A percentile compares a stretch with the other conserved stretches of the same genome.
These are phyloP conservation scores for Pascua sp. DNA, from an alignment of 1,284 basidiomycete genomes.

Conservation along the genomic window DNA sequence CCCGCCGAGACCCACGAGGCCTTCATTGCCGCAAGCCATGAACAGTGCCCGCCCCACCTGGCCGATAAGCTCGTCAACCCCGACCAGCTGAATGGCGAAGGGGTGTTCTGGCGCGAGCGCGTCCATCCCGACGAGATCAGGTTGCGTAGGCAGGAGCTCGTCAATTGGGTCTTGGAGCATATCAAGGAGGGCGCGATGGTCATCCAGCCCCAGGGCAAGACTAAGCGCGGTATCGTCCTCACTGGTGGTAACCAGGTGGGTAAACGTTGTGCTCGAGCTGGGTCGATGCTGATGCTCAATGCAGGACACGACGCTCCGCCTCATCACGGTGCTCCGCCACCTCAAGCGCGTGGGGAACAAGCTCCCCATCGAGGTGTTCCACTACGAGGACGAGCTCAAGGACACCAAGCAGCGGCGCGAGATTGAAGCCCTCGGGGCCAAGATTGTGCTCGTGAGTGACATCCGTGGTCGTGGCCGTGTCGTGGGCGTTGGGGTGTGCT, in stretches of 20 bases:
- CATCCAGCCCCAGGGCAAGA: slow-evolving; percentile 26
- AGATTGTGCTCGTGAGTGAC: slow-evolving; percentile 33
- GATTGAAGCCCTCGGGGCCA: slow-evolving; percentile 44
- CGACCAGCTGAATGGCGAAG: slow-evolving; percentile 45
- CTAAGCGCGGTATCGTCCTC: slow-evolving; percentile 1
- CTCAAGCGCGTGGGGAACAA: slow-evolving; percentile 40
- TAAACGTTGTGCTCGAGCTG: not conserved
- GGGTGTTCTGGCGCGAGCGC: slow-evolving; percentile 39
- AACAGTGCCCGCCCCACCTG: slow-evolving; percentile 33
- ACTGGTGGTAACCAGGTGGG: slow-evolving; percentile 14
- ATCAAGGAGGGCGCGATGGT: slow-evolving; percentile 34
- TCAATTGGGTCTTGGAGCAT: slow-evolving; percentile 36
- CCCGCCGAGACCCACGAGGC: slow-evolving; percentile 26
- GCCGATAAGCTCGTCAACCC: slow-evolving; percentile 44
- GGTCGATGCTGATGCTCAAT: not conserved
- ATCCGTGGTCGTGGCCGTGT: too few species aligned
- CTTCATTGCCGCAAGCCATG: slow-evolving; percentile 21
- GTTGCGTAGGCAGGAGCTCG: slow-evolving; percentile 37
- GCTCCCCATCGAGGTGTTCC: slow-evolving; percentile 52
- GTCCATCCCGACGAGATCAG: slow-evolving; percentile 36
- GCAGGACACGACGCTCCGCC: slow-evolving; percentile 47
- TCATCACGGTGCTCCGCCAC: slow-evolving; percentile 45
- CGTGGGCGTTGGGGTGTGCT: too few species aligned
- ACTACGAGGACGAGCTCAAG: slow-evolving; percentile 49
- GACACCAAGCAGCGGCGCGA: slow-evolving; percentile 30